Evolutionary conservation across 2,329 filamentous ascomycete genomes (phyloP).

Genomic region (Tolypocladium album): DNA sequence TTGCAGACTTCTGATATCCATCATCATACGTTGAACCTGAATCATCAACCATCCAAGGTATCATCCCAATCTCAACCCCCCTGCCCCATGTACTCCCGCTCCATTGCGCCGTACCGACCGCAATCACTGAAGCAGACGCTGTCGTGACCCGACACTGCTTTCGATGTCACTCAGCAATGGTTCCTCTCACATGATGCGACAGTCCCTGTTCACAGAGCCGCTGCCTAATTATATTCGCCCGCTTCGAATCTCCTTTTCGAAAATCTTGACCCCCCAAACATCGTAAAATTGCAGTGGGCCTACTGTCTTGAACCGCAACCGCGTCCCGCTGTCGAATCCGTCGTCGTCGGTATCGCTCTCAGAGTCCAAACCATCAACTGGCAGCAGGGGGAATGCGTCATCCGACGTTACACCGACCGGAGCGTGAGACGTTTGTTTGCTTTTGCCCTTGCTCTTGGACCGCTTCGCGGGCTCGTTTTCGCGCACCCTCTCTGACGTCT

Average conservation of each 20-base stretch:
- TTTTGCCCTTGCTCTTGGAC: constrained; percentile 25
- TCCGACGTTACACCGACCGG: constrained; percentile 5
- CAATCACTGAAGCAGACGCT: background rate
- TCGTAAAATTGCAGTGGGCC: constrained; percentile 27
- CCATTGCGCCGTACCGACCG: background rate
- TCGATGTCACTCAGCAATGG: background rate
- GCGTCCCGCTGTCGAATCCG: constrained; percentile 16
- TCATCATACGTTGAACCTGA: background rate
- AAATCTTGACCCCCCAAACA: constrained; percentile 41
- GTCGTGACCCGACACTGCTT: background rate
- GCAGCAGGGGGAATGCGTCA: constrained; percentile 15
- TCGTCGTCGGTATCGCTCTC: constrained; percentile 25
- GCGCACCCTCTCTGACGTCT: constrained; percentile 13
- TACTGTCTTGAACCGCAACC: constrained; percentile 23
- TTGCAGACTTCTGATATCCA: too few species aligned
- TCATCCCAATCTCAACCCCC: background rate
- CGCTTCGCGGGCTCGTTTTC: constrained; percentile 17
- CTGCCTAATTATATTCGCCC: constrained; percentile 13
- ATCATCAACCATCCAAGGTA: background rate
- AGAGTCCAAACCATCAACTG: constrained; percentile 15
- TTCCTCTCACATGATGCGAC: background rate
- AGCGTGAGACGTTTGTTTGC: constrained; percentile 11
- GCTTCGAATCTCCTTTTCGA: constrained; percentile 43
- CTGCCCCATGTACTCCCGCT: background rate
- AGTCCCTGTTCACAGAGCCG: background rate